Evolutionary conservation across 148 eudicot species (phyloP), one percentile per base, ranked within the genome.

Genomic region (Selenicereus undatus): DNA sequence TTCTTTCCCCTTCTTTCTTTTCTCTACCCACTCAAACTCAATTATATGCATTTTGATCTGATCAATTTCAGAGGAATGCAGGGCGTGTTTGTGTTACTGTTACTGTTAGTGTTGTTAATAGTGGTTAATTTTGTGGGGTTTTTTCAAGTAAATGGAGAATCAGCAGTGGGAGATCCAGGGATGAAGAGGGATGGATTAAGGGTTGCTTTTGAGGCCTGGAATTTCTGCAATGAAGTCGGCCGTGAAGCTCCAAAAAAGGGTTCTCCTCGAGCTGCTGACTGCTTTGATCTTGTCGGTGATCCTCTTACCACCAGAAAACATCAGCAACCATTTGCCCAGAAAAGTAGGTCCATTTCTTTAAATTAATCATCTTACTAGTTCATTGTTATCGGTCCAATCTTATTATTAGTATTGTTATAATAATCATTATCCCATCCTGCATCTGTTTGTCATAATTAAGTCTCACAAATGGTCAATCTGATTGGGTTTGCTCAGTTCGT

Each of bases 191-290:
- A 90, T 78, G 90, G 78, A 21, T 82, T 92, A 39, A 87, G 97
- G 82, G 90, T 91, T n/a, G 97, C 82, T 4, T 87, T 91, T 52
- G 97, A 93, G 81, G 95, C 90, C 72, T 93, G 97, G 97, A 93
- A 93, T 76, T 91, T 91, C 81, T 93, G 97, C 83, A 91, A 93
- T 88, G 97, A 93, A 85, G 97, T 93, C 64, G 97, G 97, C 3
- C 79, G 74, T 12, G 95, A 93, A 83, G 93, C 93, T 29, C 95
- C 93, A 62, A 24, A 36, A 5, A 91, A 89, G 92, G 97, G 97
- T n/a, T 91, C 95, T 78, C 97, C 97, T 22, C 85, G 97, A 79
- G 91, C 94, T 71, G 97, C 97, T 64, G 97, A 93, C 82, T 93
- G 97, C 80, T 91, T 92, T 84, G 92, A 93, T 91, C 76, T 83